Evolutionary conservation across 2,329 filamentous ascomycete genomes (phyloP).

Genomic region (Colletotrichum costaricense): DNA sequence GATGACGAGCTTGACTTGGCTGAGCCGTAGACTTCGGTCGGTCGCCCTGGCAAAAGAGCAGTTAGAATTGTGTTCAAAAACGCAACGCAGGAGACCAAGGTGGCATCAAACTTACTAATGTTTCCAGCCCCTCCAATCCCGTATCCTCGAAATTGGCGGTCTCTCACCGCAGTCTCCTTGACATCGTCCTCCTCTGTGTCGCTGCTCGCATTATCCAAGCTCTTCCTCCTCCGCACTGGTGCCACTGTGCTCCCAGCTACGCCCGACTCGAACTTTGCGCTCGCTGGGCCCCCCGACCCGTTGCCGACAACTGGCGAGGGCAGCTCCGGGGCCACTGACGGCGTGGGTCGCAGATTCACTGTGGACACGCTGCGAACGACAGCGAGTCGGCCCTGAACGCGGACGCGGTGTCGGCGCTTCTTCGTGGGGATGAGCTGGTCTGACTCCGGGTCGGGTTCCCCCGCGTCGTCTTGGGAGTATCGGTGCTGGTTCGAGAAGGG

Average conservation of each 20-base stretch:
- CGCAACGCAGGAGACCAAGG: background rate
- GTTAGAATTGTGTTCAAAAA: background rate
- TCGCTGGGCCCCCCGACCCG: slow-evolving; percentile 14
- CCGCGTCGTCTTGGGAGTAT: slow-evolving; percentile 32
- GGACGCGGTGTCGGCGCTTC: slow-evolving; percentile 47
- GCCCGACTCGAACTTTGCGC: slow-evolving; percentile 36
- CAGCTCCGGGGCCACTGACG: slow-evolving; percentile 14
- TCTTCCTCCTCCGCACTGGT: slow-evolving; percentile 31
- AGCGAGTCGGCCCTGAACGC: slow-evolving; percentile 50
- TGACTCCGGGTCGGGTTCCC: slow-evolving; percentile 44
- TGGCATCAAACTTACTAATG: slow-evolving; percentile 45
- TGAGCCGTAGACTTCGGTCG: slow-evolving; percentile 41
- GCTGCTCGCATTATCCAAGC: slow-evolving; percentile 37
- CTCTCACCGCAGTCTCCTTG: slow-evolving; percentile 42
- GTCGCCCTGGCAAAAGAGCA: slow-evolving; percentile 35
- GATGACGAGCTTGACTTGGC: slow-evolving; percentile 11
- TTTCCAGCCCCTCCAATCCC: slow-evolving; percentile 54
- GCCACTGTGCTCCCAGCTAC: slow-evolving; percentile 34
- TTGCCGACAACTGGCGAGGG: slow-evolving; percentile 13
- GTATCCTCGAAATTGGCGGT: slow-evolving; percentile 49
- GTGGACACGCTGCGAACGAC: slow-evolving; percentile 49
- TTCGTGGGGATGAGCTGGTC: slow-evolving; percentile 44
- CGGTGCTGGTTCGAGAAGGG: slow-evolving; percentile 20
- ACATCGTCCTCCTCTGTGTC: slow-evolving; percentile 40
- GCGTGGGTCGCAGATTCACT: slow-evolving; percentile 37